Percentiles rank a stretch among this genome's conserved stretches.
These are phyloP conservation scores for Coniochaeta pulveracea DNA, from an alignment of 2,329 filamentous ascomycete species.

Conservation along the genomic window DNA sequence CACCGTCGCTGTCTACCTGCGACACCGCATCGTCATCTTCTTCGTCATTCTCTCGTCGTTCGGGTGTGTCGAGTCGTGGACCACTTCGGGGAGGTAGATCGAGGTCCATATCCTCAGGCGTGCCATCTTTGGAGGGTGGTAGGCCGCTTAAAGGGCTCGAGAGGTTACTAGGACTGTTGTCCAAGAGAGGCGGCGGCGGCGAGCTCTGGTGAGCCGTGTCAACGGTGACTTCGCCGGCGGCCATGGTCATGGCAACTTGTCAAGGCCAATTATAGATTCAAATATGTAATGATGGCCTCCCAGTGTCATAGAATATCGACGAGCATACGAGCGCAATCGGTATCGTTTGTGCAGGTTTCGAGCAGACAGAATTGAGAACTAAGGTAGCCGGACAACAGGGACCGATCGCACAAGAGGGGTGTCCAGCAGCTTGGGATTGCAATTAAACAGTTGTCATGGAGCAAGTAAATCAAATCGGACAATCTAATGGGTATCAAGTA, in stretches of 20 bases:
- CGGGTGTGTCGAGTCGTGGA: neutral
- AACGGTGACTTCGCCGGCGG: slow-evolving; percentile 35
- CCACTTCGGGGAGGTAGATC: slow-evolving; percentile 16
- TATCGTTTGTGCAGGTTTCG: too few species aligned
- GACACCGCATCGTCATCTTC: slow-evolving; percentile 13
- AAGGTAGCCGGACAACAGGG: too few species aligned
- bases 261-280: too few species aligned
- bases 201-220: slow-evolving; percentile 37
- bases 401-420: too few species aligned
- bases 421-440: too few species aligned
- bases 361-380: too few species aligned
- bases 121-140: slow-evolving; percentile 61
- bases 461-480: too few species aligned
- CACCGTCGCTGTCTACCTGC: slow-evolving; percentile 17
- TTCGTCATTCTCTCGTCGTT: slow-evolving; percentile 8
- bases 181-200: slow-evolving; percentile 34
- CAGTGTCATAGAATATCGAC: too few species aligned
- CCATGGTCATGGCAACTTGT: slow-evolving; percentile 37
- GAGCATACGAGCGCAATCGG: too few species aligned
- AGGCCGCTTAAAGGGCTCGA: slow-evolving; percentile 93
- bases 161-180: slow-evolving; percentile 55
- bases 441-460: too few species aligned
- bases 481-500: too few species aligned
- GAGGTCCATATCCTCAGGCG: slow-evolving; percentile 51
- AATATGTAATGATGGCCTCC: too few species aligned